Evolutionary conservation across 2,329 filamentous ascomycete species (phyloP), one percentile per base, ranked within the genome.

Genomic region (Xylariaceae sp.): DNA sequence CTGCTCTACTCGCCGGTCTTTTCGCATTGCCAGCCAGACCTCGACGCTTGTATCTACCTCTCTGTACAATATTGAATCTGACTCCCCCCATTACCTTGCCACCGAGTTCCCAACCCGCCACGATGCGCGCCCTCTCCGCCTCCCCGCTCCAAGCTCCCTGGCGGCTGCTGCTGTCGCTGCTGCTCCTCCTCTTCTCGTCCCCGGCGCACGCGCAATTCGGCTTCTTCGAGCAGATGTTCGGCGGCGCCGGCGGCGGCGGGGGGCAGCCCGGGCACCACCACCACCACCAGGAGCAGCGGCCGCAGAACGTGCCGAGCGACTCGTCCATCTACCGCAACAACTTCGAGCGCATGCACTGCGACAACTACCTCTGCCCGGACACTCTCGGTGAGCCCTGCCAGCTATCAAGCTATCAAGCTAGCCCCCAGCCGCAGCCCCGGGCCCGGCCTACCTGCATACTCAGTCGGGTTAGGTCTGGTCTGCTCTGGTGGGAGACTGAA

Each of bases 171-270:
- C 31, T 58, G 22, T 40, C 54, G n/a, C 35, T 71, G 32, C 49
- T 71, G 28, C 45, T 77, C 14, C 56, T 87, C 12, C 63, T 83
- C 31, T 58, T 87, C 18, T 63, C 75, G 41, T 60, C 75, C 19
- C 50, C 65, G 12, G 77, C 70, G 4, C 65, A 72, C 37, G 86
- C 86, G 9, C 90, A 96, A 63, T 96, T 96, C 60, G 83, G 86
- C 56, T 94, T 98, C 74, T 98, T 96, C 64, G 89, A 95, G 58
- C 87, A 96, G 52, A 94, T 96, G 86, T 96, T 98, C 59, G 73
- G 77, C 49, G 75, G 75, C 46, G 68, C 70, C 39, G 63, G 63
- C 41, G 58, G 57, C 29, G 57, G 55, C 29, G 53, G 29, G 3
- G 31, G 54, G 13, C 63, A 68, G 10, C n/a, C n/a, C n/a, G n/a